These are phyloP conservation scores for Nitzschia sp. DNA, from an alignment of 108 stramenopile species.

Conservation along the genomic window DNA sequence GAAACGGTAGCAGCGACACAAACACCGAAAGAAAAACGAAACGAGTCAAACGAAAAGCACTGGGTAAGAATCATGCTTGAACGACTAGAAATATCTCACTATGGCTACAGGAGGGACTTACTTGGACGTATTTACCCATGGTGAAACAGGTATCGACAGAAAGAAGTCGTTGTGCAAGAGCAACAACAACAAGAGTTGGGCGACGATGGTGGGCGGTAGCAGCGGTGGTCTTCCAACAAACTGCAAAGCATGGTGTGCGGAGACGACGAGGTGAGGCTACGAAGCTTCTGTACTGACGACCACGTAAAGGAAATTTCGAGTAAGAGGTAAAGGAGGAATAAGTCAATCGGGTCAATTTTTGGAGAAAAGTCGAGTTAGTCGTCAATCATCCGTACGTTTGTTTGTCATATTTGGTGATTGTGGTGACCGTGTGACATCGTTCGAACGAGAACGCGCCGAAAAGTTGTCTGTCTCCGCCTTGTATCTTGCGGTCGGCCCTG, in stretches of 20 bases:
- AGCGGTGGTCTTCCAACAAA: neutral
- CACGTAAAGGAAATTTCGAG: conserved; percentile 7
- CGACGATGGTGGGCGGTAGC: conserved; percentile 1
- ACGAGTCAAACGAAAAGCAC: neutral
- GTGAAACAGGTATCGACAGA: conserved; percentile 28
- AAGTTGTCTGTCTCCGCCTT: no score
- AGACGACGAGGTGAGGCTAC: neutral
- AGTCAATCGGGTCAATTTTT: neutral
- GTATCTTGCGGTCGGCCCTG: no score
- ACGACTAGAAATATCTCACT: neutral
- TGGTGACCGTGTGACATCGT: no score
- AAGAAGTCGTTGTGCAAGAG: neutral
- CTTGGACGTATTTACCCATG: conserved; percentile 94
- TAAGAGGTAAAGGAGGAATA: conserved; percentile 17
- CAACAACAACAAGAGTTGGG: neutral
- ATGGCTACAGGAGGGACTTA: conserved; percentile 39
- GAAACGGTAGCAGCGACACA: conserved; percentile 15
- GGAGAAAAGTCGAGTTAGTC: no score
- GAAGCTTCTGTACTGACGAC: neutral
- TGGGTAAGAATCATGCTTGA: neutral
- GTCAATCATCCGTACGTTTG: neutral
- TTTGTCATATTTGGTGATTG: conserved; percentile 1
- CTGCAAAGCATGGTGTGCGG: neutral
- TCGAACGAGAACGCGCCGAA: no score
- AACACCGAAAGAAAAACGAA: neutral